Evolutionary conservation across 306 rosid genomes (phyloP).

Genomic region (Dalbergia cochinchinensis): DNA sequence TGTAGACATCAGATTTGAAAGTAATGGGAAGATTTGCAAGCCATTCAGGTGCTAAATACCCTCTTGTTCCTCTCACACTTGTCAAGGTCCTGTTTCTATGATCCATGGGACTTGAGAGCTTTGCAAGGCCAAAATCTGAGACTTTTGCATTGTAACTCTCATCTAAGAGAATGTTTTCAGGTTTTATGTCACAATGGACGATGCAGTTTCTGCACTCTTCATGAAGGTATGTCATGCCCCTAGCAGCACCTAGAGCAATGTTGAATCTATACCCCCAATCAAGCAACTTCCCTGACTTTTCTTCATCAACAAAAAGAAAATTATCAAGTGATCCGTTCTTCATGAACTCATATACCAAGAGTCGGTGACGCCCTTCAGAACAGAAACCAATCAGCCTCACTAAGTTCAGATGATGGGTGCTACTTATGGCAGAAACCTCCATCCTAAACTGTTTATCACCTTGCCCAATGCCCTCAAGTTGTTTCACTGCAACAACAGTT

Average conservation of each 20-base stretch:
- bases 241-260: constrained; percentile 80
- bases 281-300: constrained; percentile 61
- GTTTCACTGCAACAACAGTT: constrained; percentile 83
- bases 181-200: constrained; percentile 89
- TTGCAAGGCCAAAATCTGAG: constrained; percentile 91
- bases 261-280: constrained; percentile 75
- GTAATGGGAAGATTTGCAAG: constrained; percentile 80
- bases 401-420: constrained; percentile 85
- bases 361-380: constrained; percentile 83
- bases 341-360: constrained; percentile 86
- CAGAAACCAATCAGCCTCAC: constrained; percentile 88
- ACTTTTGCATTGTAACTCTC: constrained; percentile 75
- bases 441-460: constrained; percentile 87
- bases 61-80: constrained; percentile 85
- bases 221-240: constrained; percentile 86
- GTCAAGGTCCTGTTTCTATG: constrained; percentile 70
- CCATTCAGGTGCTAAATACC: constrained; percentile 91
- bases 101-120: constrained; percentile 69
- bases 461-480: constrained; percentile 85
- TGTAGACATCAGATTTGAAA: constrained; percentile 82
- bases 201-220: constrained; percentile 92
- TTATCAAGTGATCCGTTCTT: constrained; percentile 81
- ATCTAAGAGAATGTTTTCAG: constrained; percentile 83
- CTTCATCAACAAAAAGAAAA: constrained; percentile 59
- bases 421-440: constrained; percentile 87